Evolutionary conservation across 192 early-diverging fungal genomes (phyloP), one percentile per base, ranked within the genome.

Genomic region (Backusella westeae): DNA sequence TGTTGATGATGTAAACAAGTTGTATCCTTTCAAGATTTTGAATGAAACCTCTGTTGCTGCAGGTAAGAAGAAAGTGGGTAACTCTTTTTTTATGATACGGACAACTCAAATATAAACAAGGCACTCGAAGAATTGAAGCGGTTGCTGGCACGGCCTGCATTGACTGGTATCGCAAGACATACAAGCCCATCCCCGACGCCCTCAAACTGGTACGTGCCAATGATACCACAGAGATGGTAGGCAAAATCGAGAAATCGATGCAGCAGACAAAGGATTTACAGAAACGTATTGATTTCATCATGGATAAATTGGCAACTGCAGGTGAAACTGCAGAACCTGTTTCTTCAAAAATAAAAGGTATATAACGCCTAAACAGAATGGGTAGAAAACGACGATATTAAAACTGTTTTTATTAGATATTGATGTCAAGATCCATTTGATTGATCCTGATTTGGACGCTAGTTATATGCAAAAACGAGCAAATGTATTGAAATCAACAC

Each of bases 111-210:
- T 14, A 49, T 49, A 49, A 19, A 19, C 4, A 14, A 87, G 85
- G 86, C 15, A 88, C 87, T 17, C 73, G 89, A n/a, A 81, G 89
- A 34, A 90, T 90, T 68, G 89, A 90, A 68, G 89, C 89, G 0
- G 84, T 86, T 12, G 89, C 87, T 2, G 89, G 89, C 0, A 56
- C 49, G 6, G 69, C 87, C 0, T 82, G 83, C 34, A 68, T 84
- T 23, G 78, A 81, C 0, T 85, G 82, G 73, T 82, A 87, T 68
- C 77, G 84, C 53, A 76, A 83, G 17, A 79, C 87, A 36, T 83
- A 86, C 76, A 34, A 79, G 23, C 82, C 82, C 71, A 81, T 88
- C 4, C 76, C 83, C 6, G 76, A 80, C 5, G 74, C 80, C n/a
- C 75, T 86, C 41, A 79, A 78, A 15, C 66, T 78, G 8, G 41